Evolutionary conservation across 331 rosid species (phyloP).

Genomic region (Erythrophleum ivorense): DNA sequence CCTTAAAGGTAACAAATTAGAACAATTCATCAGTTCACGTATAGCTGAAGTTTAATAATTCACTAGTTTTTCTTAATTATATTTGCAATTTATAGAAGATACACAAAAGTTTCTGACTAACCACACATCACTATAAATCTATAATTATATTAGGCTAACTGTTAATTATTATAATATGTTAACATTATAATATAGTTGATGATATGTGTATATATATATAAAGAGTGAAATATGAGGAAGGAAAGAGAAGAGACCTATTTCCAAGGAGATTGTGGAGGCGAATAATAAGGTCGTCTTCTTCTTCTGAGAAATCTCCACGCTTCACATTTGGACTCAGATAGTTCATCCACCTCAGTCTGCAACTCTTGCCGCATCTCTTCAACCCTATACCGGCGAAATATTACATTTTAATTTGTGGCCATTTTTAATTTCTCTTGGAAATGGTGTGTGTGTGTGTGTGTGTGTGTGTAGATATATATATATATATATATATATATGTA

Average conservation of each 20-base stretch:
- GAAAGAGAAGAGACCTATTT: slow-evolving; percentile 47
- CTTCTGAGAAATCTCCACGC: slow-evolving; percentile 62
- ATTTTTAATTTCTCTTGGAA: no score
- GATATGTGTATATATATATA: neutral
- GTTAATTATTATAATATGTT: no score
- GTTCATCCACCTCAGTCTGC: slow-evolving; percentile 71
- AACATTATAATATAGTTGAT: no score
- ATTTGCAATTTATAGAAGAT: no score
- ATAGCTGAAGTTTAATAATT: neutral
- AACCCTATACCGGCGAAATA: slow-evolving; percentile 41
- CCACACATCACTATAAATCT: no score
- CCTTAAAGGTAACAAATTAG: slow-evolving; percentile 33
- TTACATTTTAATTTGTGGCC: no score
- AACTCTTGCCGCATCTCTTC: slow-evolving; percentile 76
- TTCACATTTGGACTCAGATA: slow-evolving; percentile 64
- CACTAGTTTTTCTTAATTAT: neutral
- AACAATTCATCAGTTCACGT: neutral
- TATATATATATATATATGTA: no score
- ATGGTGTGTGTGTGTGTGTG: no score
- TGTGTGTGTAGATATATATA: neutral
- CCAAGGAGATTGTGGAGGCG: slow-evolving; percentile 75
- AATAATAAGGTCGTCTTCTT: slow-evolving; percentile 68
- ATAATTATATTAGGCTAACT: neutral
- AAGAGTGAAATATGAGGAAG: neutral
- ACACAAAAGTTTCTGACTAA: no score